Base-by-base conservation (phyloP, 2,329 filamentous ascomycete species). In the Penicillium frequentans region DNA sequence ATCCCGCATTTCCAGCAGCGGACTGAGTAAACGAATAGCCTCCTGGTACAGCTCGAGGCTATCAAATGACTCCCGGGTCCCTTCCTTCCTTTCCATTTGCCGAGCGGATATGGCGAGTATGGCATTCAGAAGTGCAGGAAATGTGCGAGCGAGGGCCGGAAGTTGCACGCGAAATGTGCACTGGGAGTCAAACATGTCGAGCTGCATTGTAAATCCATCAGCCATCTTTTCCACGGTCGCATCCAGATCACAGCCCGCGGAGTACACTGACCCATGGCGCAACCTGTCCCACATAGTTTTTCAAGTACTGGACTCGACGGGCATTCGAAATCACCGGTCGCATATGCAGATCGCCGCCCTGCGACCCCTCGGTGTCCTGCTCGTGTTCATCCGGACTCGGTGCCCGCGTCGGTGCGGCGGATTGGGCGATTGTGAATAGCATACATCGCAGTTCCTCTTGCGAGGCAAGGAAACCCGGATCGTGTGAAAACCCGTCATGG, bases 151-250 rank as follows among this genome's bases (percentile, higher is more conserved):
- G 29, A 84, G 68, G 2, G 80, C 69, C 0, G 82, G 79, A 3
- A 85, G 71, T 11, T 81, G 76, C 1, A 80, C 77, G 19, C 80
- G 79, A 63, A 86, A 85, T 45, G 79, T 78, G 13, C 79, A 78
- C 14, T 79, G 71, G 27, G 75, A 73, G 56, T 86, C 83, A 51
- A 84, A 84, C 68, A 84, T 85, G 62, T 86, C 83, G 3, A 86
- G 77, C 80, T 81, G 46, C 19, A 49, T 37, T 48, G 47, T 31
- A 13, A 24, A 52, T 26, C 39, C 11, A 44, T 33, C 29, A 54
- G 57, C 53, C 1, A 49, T 42, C 51, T 29, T n/a, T 19, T 33
- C 47, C 24, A 50, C 21, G 31, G 10, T 14, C 24, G 13, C 44
- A 16, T 35, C 10, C 16, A 16, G 10, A 42, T 29, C 23, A 53